Conservation (phyloP, 257 asterid species). For the Anisodus tanguticus region DNA sequence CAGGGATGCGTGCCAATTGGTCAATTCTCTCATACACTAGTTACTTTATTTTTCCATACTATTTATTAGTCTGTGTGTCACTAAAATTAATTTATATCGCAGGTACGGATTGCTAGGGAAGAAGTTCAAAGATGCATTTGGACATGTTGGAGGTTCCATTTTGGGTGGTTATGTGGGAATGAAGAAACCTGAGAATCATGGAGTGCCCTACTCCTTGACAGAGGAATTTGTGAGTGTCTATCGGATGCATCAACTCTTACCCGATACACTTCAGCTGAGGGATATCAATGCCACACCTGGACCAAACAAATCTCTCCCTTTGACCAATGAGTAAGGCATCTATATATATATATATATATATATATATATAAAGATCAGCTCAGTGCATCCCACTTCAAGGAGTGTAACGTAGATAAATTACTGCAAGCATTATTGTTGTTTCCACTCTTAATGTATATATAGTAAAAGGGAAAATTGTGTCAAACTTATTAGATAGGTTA, state of each 20-base stretch:
- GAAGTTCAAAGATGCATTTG: conserved; percentile 58
- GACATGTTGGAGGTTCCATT: conserved; percentile 47
- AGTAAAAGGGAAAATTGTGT: too few relatives aligned
- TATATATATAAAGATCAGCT: too few relatives aligned
- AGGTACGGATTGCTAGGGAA: conserved; percentile 76
- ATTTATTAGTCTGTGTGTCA: not conserved
- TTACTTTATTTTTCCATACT: not conserved
- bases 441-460: too few relatives aligned
- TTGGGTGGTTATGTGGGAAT: conserved; percentile 61
- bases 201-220: conserved; percentile 61
- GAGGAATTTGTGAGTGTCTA: conserved; percentile 49
- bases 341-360: not conserved
- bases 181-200: conserved; percentile 52
- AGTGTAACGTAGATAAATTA: too few relatives aligned
- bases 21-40: not conserved
- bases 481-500: too few relatives aligned
- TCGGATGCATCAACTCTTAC: conserved; percentile 64
- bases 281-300: too few relatives aligned
- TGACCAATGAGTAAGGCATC: too few relatives aligned
- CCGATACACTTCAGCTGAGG: conserved; percentile 32
- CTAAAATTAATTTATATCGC: not conserved
- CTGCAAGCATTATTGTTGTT: too few relatives aligned
- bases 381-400: too few relatives aligned
- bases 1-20: conserved; percentile 66
- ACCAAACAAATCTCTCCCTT: too few relatives aligned